A percentile compares a stretch with the other conserved stretches of the same genome.
Conservation (phyloP, 176 grass and related monocot species). For the Carex pumila region DNA sequence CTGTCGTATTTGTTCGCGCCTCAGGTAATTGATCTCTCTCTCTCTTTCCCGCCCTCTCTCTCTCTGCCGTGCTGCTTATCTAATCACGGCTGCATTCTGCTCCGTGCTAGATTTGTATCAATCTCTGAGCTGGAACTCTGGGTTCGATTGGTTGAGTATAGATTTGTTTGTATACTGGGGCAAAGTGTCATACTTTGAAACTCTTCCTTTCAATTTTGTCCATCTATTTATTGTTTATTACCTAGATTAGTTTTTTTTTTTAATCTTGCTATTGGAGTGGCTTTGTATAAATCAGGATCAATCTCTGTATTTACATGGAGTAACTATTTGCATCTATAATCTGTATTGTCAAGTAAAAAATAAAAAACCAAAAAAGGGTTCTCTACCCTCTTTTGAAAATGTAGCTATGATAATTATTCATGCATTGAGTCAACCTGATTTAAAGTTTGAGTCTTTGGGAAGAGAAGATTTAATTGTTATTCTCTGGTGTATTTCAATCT, state of each 20-base stretch:
- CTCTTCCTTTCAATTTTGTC: not conserved
- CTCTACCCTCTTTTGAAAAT: not conserved
- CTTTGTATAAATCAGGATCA: not conserved
- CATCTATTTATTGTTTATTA: not conserved
- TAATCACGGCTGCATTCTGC: conserved; percentile 4
- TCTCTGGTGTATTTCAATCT: not conserved
- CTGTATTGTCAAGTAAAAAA: not conserved
- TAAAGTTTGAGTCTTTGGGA: not conserved
- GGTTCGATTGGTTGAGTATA: not conserved
- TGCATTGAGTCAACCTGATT: not conserved
- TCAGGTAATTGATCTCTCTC: conserved; percentile 9
- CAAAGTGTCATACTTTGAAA: not conserved
- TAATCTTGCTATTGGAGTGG: not conserved
- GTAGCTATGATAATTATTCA: not conserved
- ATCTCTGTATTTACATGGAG: not conserved
- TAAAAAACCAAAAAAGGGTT: not conserved
- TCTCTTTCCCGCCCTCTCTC: not conserved
- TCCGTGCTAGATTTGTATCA: not conserved
- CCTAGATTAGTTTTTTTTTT: not conserved
- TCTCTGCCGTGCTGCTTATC: not conserved
- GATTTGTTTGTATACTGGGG: not conserved
- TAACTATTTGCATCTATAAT: not conserved
- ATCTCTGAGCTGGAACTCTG: not conserved
- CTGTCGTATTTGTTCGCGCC: not conserved
- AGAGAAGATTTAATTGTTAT: not conserved